These are phyloP conservation scores for Spizellomyces sp. DNA, from an alignment of 192 early-diverging fungal species.

Conservation along the genomic window DNA sequence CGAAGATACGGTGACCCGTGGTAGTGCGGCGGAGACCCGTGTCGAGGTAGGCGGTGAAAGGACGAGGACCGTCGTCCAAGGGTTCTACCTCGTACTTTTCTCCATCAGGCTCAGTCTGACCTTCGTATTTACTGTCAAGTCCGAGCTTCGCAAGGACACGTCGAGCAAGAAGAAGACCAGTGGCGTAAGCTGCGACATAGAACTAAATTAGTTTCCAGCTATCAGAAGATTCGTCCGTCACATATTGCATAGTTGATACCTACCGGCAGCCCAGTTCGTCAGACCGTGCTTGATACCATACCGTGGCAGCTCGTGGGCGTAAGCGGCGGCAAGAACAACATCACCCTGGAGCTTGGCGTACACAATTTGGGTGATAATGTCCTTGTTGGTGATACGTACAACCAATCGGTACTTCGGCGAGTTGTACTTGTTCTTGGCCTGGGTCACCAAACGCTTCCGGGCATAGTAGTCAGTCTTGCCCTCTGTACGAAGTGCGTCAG, in stretches of 20 bases:
- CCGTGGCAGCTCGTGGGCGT: slow-evolving; percentile 94
- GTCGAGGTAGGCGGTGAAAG: slow-evolving; percentile 98
- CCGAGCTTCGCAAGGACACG: slow-evolving; percentile 94
- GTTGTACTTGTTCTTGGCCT: slow-evolving; percentile 99
- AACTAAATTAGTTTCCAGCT: slow-evolving; percentile 11
- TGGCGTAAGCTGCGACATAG: slow-evolving; percentile 74
- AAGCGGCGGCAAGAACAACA: slow-evolving; percentile 91
- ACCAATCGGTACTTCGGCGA: slow-evolving; percentile 99
- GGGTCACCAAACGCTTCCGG: slow-evolving; percentile 96
- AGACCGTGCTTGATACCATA: slow-evolving; percentile 98
- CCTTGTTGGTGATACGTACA: slow-evolving; percentile 99
- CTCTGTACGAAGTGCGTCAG: slow-evolving; percentile 60
- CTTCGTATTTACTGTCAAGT: slow-evolving; percentile 95
- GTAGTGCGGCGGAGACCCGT: slow-evolving; percentile 96
- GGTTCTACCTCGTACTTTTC: slow-evolving; percentile 85
- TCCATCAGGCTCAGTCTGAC: slow-evolving; percentile 90
- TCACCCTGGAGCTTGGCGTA: slow-evolving; percentile 99
- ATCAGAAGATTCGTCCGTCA: background rate
- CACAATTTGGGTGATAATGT: slow-evolving; percentile 95
- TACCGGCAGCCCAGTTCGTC: slow-evolving; percentile 96
- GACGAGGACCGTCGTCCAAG: slow-evolving; percentile 84
- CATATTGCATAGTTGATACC: slow-evolving; percentile 14
- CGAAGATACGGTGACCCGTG: slow-evolving; percentile 97
- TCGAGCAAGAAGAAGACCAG: slow-evolving; percentile 95
- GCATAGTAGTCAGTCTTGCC: slow-evolving; percentile 99